Base-by-base conservation (phyloP, 768 basidiomycete genomes). In the Rhodotorula sphaerocarpa region DNA sequence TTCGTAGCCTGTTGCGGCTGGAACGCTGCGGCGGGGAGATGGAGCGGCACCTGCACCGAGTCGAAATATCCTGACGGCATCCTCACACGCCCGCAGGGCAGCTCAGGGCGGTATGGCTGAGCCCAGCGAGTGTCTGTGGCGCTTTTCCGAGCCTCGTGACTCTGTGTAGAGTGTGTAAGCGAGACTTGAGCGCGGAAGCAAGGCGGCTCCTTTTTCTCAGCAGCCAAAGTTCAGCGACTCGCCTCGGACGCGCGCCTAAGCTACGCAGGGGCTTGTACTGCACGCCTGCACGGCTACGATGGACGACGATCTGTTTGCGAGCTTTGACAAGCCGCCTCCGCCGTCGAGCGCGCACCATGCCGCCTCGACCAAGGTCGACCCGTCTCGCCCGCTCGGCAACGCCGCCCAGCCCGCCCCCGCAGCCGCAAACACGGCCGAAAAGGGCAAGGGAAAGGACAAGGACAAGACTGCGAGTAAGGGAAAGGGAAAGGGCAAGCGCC, bases 31-130 rank as follows among this genome's bases (percentile, higher is more conserved):
- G 61, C 18, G 3, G 59, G 54, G 25, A 69, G 60, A 46, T 63
- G 67, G 20, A 69, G 44, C 20, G 67, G 67, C 7, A 69, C 57
- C 5, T 25, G 21, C 45, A 69, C 46, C 27, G 63, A 52, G 57
- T 69, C 67, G 39, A 53, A 50, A 54, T 62, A 69, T 43, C 67
- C 41, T n/a, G n/a, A n/a, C n/a, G n/a, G n/a, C n/a, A n/a, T n/a
- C n/a, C n/a, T n/a, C n/a, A n/a, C n/a, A n/a, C n/a, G n/a, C n/a
- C n/a, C n/a, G n/a, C n/a, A n/a, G n/a, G n/a, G n/a, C n/a, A n/a
- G n/a, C n/a, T n/a, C n/a, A n/a, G n/a, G n/a, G n/a, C n/a, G n/a
- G n/a, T n/a, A n/a, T n/a, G n/a, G n/a, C n/a, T n/a, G n/a, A n/a
- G n/a, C n/a, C n/a, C n/a, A n/a, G n/a, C n/a, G n/a, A n/a, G n/a